A percentile compares a stretch with the other conserved stretches of the same genome.
phyloP scores from a whole-genome alignment of 2,329 filamentous ascomycete species.

The Aspergillus fumigatus region DNA sequence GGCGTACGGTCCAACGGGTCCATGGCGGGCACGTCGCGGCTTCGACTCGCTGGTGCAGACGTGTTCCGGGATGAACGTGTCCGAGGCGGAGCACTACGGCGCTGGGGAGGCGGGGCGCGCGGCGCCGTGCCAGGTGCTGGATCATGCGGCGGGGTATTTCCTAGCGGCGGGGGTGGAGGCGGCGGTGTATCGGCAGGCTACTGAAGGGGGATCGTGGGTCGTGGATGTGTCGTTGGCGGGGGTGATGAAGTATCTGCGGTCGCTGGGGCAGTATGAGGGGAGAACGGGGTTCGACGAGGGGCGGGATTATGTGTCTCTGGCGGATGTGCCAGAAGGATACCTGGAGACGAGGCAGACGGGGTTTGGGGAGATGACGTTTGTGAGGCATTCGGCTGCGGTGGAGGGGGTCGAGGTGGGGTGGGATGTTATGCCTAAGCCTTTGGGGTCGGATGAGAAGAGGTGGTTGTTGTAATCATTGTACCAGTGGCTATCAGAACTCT shows the following conservation, averaged over 20 bases:
- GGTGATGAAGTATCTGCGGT: conserved; percentile 53
- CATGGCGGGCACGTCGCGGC: conserved; percentile 46
- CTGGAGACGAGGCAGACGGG: conserved; percentile 44
- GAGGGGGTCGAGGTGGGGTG: conserved; percentile 46
- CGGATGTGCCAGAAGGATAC: conserved; percentile 29
- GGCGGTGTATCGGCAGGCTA: conserved; percentile 47
- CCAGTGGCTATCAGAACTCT: not conserved
- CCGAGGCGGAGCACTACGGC: conserved; percentile 48
- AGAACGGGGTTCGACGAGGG: conserved; percentile 42
- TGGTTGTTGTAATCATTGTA: conserved; percentile 8
- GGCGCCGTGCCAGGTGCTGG: conserved; percentile 53
- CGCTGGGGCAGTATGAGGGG: conserved; percentile 49
- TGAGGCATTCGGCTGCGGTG: conserved; percentile 47
- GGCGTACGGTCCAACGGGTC: conserved; percentile 49
- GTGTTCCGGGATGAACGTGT: conserved; percentile 52
- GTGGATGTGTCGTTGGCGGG: conserved; percentile 55
- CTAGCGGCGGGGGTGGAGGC: conserved; percentile 51
- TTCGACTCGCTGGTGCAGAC: conserved; percentile 56
- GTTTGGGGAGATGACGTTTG: conserved; percentile 46
- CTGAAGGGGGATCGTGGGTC: conserved; percentile 46
- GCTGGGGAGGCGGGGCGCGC: conserved; percentile 38
- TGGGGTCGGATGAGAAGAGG: conserved; percentile 42
- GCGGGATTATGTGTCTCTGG: conserved; percentile 26
- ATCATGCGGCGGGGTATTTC: conserved; percentile 54
- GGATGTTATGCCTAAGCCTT: conserved; percentile 48